Evolutionary conservation across 2,329 filamentous ascomycete species (phyloP), one percentile per base, ranked within the genome.

Genomic region (Xylaria digitata): DNA sequence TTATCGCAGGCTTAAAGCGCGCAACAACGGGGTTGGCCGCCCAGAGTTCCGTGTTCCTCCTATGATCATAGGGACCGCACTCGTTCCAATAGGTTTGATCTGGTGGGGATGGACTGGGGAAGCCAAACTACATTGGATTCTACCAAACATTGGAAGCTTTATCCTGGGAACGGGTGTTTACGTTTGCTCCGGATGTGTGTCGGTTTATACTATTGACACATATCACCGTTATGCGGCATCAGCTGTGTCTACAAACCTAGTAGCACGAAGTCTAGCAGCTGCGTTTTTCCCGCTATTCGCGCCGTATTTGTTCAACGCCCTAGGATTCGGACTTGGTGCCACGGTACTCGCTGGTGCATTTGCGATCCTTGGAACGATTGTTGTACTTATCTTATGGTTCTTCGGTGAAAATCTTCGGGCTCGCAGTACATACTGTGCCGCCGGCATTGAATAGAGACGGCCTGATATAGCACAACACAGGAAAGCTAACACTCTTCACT

Each of bases 271-370:
- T n/a, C 26, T 75, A 59, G 81, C 83, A 0, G 87, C 86, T 0
- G 87, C 88, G 43, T 78, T 84, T 0, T 86, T 90, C 56, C 88
- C 88, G 0, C 78, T 90, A 0, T 88, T 88, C 19, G 87, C 87
- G 0, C 81, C 82, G 0, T 75, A 78, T 13, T 72, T 83, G 73
- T 83, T 82, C 23, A 65, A 75, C 0, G 67, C 59, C 1, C 69
- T 83, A 19, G 80, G 66, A 74, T 88, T 71, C 65, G 87, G 73
- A 65, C 88, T 67, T 83, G 83, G 65, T 0, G 81, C 80, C 50
- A 80, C 73, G 0, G 40, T 82, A 0, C 72, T 83, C 7, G 80
- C 77, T 9, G 83, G 84, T 55, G 78, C 84, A 40, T 81, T 81
- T 0, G 69, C 87, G 6, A 82, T 75, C 0, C 71, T 87, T 43